Percentiles rank a stretch among this genome's conserved stretches.
Evolutionary conservation across 2,329 filamentous ascomycete species (phyloP).

Genomic region (Microcera coccophila): DNA sequence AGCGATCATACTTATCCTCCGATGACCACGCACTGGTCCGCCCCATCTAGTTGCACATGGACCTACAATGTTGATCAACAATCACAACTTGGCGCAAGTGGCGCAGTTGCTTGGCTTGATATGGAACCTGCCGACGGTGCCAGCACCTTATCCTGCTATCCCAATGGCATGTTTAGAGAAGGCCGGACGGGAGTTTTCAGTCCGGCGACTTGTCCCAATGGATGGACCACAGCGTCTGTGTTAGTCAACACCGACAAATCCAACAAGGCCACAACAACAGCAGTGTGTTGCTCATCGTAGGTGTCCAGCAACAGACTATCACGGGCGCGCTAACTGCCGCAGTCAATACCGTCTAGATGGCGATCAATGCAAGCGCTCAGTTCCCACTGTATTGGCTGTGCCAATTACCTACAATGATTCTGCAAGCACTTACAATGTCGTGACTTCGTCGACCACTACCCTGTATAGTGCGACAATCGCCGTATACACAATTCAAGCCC

Average conservation of each 20-base stretch:
- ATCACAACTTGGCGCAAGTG: constrained; percentile 21
- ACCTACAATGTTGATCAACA: constrained; percentile 33
- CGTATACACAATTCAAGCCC: constrained; percentile 35
- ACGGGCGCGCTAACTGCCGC: constrained; percentile 12
- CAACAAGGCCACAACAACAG: constrained; percentile 35
- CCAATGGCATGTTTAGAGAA: constrained; percentile 37
- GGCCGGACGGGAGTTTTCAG: constrained; percentile 38
- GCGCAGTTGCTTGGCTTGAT: constrained; percentile 36
- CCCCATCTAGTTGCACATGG: constrained; percentile 36
- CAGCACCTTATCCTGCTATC: constrained; percentile 39
- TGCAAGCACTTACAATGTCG: constrained; percentile 32
- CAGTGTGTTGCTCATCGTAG: constrained; percentile 41
- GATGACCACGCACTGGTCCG: constrained; percentile 38
- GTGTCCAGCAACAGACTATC: constrained; percentile 15
- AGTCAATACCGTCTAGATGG: constrained; percentile 36
- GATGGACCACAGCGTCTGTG: constrained; percentile 38
- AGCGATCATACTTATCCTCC: constrained; percentile 28
- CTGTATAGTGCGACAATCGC: constrained; percentile 36
- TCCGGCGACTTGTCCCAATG: constrained; percentile 37
- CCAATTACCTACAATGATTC: constrained; percentile 36
- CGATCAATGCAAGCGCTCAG: constrained; percentile 33
- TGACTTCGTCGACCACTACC: constrained; percentile 36
- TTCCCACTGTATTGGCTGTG: constrained; percentile 35
- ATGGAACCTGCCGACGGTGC: constrained; percentile 34
- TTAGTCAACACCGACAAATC: constrained; percentile 28